These are phyloP conservation scores for Saccharomycopsis phalli DNA, from an alignment of 1,139 yeast species.

Conservation along the genomic window DNA sequence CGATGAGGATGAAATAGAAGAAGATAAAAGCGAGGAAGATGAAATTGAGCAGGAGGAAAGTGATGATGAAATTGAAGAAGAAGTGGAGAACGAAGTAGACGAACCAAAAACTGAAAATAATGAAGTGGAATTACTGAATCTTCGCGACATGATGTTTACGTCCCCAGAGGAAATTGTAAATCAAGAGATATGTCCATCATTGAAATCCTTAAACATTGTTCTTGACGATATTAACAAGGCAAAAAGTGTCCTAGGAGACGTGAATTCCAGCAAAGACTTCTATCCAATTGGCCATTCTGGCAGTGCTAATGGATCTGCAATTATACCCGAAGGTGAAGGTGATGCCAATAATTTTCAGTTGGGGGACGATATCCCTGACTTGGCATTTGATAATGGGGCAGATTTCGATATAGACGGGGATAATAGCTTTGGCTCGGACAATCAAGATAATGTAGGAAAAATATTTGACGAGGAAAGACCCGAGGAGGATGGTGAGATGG, in stretches of 20 bases:
- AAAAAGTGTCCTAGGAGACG: constrained; percentile 41
- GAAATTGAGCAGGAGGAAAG: constrained; percentile 20
- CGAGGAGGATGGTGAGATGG: constrained; percentile 5
- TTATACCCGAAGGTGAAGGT: constrained; percentile 9
- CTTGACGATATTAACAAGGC: constrained; percentile 52
- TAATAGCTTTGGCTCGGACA: constrained; percentile 20
- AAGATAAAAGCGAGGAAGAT: constrained; percentile 19
- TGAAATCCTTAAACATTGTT: constrained; percentile 47
- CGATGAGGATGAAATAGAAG: constrained; percentile 4
- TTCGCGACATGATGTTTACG: constrained; percentile 28
- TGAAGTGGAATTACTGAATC: constrained; percentile 25
- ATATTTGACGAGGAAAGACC: constrained; percentile 24
- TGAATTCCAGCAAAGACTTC: constrained; percentile 28
- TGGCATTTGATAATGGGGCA: constrained; percentile 20
- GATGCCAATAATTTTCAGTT: background rate
- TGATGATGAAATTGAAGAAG: constrained; percentile 20
- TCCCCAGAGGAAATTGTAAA: constrained; percentile 32
- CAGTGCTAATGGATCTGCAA: constrained; percentile 2
- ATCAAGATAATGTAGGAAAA: constrained; percentile 16
- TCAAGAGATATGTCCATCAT: constrained; percentile 53
- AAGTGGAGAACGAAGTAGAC: constrained; percentile 21
- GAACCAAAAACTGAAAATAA: constrained; percentile 11
- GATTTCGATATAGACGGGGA: constrained; percentile 25
- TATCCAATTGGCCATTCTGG: constrained; percentile 11
- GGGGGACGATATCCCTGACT: constrained; percentile 13